Evolutionary conservation across 2,329 filamentous ascomycete species (phyloP), one percentile per base, ranked within the genome.

Genomic region (Pseudomassariella vexata): DNA sequence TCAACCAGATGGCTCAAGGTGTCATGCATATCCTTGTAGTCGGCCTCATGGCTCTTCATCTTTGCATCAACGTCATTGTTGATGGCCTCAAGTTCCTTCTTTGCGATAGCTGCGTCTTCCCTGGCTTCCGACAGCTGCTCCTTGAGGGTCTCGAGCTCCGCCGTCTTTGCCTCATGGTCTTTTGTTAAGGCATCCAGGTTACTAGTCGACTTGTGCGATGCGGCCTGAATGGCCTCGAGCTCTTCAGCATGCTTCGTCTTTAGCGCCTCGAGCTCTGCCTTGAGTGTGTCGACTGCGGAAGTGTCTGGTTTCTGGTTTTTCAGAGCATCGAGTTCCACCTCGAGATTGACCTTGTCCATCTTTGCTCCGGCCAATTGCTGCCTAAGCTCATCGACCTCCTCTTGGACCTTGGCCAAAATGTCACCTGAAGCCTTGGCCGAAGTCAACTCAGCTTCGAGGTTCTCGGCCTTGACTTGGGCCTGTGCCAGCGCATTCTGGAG

Each of bases 241-340:
- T 60, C 58, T 21, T 65, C 60, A 32, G 68, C 62, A 30, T 71
- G 64, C 12, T 61, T 49, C 39, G 65, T 61, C 49, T 69, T 69
- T 32, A 71, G 45, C 11, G 58, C 50, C 12, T 65, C 61, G 16
- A 80, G 54, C 44, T 79, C 63, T 19, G 59, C 55, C 39, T 62
- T 66, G 20, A 79, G 57, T 2, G 59, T 62, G 45, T 80, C 74
- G 3, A 60, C 53, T 48, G 66, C 75, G 0, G 66, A 61, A 3
- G 67, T 76, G 48, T 79, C 74, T 6, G 70, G 60, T 52, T 70
- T 77, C 45, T 63, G 64, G 47, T 62, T 76, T 57, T 65, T 70
- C 26, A 62, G 55, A 6, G 73, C 73, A 38, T 82, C 77, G 11
- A 81, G 63, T 30, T 78, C 75, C 14, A 76, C 75, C 52, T 74